A percentile compares a stretch with the other conserved stretches of the same genome.
Evolutionary conservation across 2,329 filamentous ascomycete genomes (phyloP).

Genomic region (Hypoxylon sp.): DNA sequence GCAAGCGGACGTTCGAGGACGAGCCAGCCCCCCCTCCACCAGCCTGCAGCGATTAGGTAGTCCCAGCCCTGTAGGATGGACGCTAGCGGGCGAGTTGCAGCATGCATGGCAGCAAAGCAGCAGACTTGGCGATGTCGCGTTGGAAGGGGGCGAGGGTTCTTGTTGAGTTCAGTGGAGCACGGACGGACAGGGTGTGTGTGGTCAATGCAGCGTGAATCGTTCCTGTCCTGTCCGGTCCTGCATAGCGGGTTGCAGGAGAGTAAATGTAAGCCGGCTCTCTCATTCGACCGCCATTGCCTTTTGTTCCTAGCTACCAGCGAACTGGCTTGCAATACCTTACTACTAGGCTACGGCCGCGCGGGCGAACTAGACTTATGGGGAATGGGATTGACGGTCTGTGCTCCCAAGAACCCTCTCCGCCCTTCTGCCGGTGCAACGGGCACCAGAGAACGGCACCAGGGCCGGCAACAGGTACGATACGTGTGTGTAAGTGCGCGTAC

Average conservation of each 20-base stretch:
- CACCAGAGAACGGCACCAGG: constrained; percentile 4
- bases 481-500: constrained; percentile 22
- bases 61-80: constrained; percentile 45
- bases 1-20: constrained; percentile 25
- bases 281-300: constrained; percentile 37
- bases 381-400: constrained; percentile 41
- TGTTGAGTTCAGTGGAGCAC: constrained; percentile 34
- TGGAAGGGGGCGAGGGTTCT: constrained; percentile 39
- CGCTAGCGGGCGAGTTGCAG: constrained; percentile 41
- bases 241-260: constrained; percentile 43
- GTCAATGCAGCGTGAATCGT: constrained; percentile 46
- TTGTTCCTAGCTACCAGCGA: constrained; percentile 44
- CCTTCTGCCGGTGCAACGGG: constrained; percentile 18
- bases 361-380: constrained; percentile 35
- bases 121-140: constrained; percentile 43
- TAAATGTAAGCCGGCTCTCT: constrained; percentile 24
- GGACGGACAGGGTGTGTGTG: constrained; percentile 34
- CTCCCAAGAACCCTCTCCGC: constrained; percentile 30
- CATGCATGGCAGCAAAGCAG: constrained; percentile 41
- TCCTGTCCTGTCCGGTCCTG: constrained; percentile 47
- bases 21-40: constrained; percentile 9
- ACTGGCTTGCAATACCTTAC: constrained; percentile 38
- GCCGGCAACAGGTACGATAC: constrained; percentile 24
- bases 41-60: constrained; percentile 39
- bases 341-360: constrained; percentile 23